These are phyloP conservation scores for Gnaphalium uliginosum DNA, from an alignment of 129 eudicot genomes.

Conservation along the genomic window DNA sequence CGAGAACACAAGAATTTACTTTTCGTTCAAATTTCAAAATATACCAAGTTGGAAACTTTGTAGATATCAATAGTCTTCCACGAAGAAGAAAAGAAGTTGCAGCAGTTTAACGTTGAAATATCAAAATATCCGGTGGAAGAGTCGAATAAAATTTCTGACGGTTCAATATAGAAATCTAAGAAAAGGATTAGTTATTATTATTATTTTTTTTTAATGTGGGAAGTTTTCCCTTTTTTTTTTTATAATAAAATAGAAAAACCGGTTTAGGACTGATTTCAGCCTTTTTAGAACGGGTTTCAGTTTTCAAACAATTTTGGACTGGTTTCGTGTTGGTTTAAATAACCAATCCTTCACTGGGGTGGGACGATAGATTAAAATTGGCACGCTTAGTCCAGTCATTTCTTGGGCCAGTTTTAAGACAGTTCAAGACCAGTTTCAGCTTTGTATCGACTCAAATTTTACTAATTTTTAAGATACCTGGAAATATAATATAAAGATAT, in stretches of 20 bases:
- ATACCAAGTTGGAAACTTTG: no score
- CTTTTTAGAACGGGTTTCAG: neutral
- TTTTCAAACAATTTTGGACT: neutral
- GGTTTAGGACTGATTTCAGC: neutral
- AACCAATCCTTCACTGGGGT: neutral
- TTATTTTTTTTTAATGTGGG: neutral
- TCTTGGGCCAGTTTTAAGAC: no score
- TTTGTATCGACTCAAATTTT: neutral
- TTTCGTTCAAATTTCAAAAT: no score
- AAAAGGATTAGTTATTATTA: neutral
- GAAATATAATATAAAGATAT: neutral
- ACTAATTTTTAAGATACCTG: neutral
- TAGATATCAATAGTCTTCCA: no score
- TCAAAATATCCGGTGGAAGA: no score
- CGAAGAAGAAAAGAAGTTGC: no score
- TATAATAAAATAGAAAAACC: neutral
- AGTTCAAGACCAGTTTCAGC: neutral
- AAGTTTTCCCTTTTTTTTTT: neutral
- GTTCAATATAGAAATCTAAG: neutral
- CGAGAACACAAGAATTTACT: no score
- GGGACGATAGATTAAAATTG: neutral
- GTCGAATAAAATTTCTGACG: no score
- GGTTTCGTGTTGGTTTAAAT: neutral
- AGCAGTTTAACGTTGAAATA: no score
- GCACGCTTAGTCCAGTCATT: no score